Base-by-base conservation (phyloP, 108 stramenopile genomes). In the Skeletonema menzelii region DNA sequence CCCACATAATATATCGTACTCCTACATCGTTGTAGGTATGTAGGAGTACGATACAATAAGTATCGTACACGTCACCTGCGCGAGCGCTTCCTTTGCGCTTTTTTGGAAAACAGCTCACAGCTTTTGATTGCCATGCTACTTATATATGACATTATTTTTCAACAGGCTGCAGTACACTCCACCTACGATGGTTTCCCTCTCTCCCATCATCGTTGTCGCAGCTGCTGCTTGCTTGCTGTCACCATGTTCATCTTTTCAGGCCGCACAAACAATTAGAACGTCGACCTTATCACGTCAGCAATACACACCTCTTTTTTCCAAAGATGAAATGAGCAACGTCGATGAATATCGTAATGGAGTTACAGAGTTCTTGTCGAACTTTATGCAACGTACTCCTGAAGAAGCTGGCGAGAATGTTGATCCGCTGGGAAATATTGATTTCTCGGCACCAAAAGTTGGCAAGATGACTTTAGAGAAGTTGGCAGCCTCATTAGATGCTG, bases 321-420 rank as follows among this genome's bases (percentile, higher is more conserved):
- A 15, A 53, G 26, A 26, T 17, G 38, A 34, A 27, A 69, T 37
- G 26, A 56, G 58, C 38, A 57, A 56, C 63, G 75, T 63, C 5
- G 78, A 89, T 17, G 88, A 89, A 70, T 89, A 92, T 46, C 69
- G 78, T 12, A 90, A 92, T 62, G 72, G 55, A 8, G 74, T 77
- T 17, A 86, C 88, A 17, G 63, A 81, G 19, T 35, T 92, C 31
- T 69, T 92, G 0, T 88, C 89, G 13, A 88, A 88, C 69, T 90
- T 90, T 37, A 85, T 92, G 83, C 67, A 82, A 55, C 73, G 26
- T n/a, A 40, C 35, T 37, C 27, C 28, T 56, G 27, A 56, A 37
- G 55, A 73, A 12, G 34, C 31, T 3, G 31, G 20, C 35, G 14
- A 28, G 15, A 0, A 34, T 28, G 7, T 26, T 8, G 75, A 72